These are phyloP conservation scores for Oldenlandia corymbosa DNA, from an alignment of 257 asterid genomes.

Conservation along the genomic window DNA sequence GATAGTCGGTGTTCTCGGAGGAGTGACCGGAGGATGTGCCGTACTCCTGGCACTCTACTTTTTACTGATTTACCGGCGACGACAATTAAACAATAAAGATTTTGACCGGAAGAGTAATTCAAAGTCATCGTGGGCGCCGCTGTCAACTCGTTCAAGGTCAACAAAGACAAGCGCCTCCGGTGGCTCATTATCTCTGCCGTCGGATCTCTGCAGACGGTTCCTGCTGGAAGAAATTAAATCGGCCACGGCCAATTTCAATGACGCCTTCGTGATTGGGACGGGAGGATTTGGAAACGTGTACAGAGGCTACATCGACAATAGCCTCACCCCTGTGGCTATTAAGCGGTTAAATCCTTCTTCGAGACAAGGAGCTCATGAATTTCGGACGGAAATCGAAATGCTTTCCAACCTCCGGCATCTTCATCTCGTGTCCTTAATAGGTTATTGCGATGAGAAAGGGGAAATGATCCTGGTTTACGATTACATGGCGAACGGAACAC, in stretches of 20 bases:
- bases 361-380: constrained; percentile 50
- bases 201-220: constrained; percentile 31
- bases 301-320: constrained; percentile 35
- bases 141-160: constrained; percentile 24
- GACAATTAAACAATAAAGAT: no score
- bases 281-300: constrained; percentile 70
- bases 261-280: constrained; percentile 32
- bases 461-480: constrained; percentile 77
- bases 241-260: constrained; percentile 39
- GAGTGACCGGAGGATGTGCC: constrained; percentile 31
- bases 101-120: not conserved
- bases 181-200: constrained; percentile 27
- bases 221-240: constrained; percentile 40
- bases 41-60: constrained; percentile 32
- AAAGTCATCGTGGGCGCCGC: constrained; percentile 36
- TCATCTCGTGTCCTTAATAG: constrained; percentile 60
- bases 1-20: constrained; percentile 19
- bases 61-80: no score
- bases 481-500: constrained; percentile 53
- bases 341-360: constrained; percentile 46
- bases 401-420: constrained; percentile 52
- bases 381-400: constrained; percentile 58
- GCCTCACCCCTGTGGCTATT: constrained; percentile 36
- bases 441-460: constrained; percentile 47
- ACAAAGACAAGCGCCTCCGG: constrained; percentile 23